Base-by-base conservation (phyloP, 163 green algal genomes). In the Scenedesmus sp. region DNA sequence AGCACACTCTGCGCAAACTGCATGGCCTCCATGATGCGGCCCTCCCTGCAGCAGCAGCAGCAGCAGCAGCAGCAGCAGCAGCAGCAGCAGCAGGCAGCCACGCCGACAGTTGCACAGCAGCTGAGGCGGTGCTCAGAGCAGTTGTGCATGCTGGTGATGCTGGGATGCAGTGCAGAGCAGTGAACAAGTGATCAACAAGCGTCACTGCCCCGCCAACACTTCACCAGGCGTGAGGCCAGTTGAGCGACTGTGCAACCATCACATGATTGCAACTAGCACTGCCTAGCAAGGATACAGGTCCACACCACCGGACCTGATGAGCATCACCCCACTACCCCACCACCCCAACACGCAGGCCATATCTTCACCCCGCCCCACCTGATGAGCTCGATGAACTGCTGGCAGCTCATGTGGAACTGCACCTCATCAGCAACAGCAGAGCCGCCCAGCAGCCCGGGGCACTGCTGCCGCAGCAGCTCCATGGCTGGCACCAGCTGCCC, bases 301-400 rank as follows among this genome's bases (percentile, higher is more conserved):
- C 34, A 46, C 34, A 46, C 34, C 34, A 46, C 34, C 34, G 34
- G 34, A 46, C 34, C 34, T 46, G 34, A 46, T 46, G 34, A 46
- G 34, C 34, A 46, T 46, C 34, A 46, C 34, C 34, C 34, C 34
- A 46, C 34, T 46, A 46, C 34, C 34, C 34, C 34, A 46, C 34
- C 34, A 46, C 34, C 34, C 34, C 34, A 46, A 46, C 34, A 46
- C 34, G 34, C 34, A 46, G 34, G 34, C 34, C 34, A 46, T 46
- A 46, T 52, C 70, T 16, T 13, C 4, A 12, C 70, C 18, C 18
- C 70, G 4, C 4, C 94, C 74, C 88, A 96, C 95, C 95, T 94
- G 23, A 98, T 93, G 0, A 98, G 93, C 94, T 98, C 96, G 12
- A 98, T 97, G 92, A 96, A 98, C 79, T 97, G 94, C 82, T 97